phyloP scores from a whole-genome alignment of 73 alveolate genomes.

The Loxodes magnus region DNA sequence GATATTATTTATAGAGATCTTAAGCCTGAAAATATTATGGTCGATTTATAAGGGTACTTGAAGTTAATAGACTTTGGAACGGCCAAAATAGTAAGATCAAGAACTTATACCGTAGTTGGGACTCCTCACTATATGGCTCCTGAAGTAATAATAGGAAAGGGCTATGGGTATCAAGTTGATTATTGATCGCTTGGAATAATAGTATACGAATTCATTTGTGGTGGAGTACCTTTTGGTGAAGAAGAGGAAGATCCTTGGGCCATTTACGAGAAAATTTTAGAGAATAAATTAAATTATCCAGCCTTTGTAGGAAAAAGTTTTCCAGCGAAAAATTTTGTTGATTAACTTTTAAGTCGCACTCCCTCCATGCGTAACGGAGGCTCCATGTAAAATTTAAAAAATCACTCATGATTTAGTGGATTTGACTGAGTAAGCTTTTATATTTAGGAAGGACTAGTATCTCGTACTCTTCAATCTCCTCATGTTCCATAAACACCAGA shows the following conservation, averaged over 20 bases:
- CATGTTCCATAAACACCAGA: too few relatives aligned
- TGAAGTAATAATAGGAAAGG: slow-evolving; percentile 18
- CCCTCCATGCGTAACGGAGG: too few relatives aligned
- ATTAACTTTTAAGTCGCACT: too few relatives aligned
- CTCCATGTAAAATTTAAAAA: too few relatives aligned
- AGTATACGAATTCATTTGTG: slow-evolving; percentile 9
- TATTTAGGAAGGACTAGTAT: too few relatives aligned
- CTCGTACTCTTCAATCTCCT: too few relatives aligned
- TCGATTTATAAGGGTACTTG: slow-evolving; percentile 25
- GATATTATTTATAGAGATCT: slow-evolving; percentile 32
- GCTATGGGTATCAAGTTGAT: slow-evolving; percentile 4
- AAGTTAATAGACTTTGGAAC: slow-evolving; percentile 42
- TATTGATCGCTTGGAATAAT: slow-evolving; percentile 3
- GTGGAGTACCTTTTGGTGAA: slow-evolving; percentile 20
- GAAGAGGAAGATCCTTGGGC: slow-evolving; percentile 47
- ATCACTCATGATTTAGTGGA: too few relatives aligned
- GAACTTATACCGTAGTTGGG: slow-evolving; percentile 38
- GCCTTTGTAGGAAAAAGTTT: slow-evolving; percentile 4
- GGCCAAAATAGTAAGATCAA: slow-evolving; percentile 23
- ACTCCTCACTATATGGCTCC: slow-evolving; percentile 56
- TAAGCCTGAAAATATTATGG: slow-evolving; percentile 44
- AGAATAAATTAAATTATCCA: slow-evolving; percentile 26
- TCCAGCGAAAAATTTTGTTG: too few relatives aligned
- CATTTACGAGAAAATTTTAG: slow-evolving; percentile 31
- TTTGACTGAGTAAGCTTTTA: too few relatives aligned